Percentiles rank a stretch among this genome's conserved stretches.
phyloP scores from a whole-genome alignment of 345 rosid genomes.

The Brassica incana region DNA sequence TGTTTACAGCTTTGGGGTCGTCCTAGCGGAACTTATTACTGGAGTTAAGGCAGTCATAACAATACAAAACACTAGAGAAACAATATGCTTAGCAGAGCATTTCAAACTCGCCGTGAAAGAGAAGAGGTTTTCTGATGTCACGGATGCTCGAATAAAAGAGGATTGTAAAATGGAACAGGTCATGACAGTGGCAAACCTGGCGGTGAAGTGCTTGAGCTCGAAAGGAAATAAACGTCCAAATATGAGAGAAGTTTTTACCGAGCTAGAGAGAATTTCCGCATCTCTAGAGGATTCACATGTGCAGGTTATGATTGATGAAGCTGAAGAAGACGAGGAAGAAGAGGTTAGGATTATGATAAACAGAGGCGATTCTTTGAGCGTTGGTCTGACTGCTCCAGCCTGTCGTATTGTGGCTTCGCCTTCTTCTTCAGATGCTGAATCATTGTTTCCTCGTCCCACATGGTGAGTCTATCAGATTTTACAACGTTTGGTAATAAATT shows the following conservation, averaged over 20 bases:
- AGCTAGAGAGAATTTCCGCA: constrained; percentile 37
- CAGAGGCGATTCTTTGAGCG: background rate
- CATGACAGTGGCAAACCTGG: constrained; percentile 48
- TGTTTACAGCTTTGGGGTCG: constrained; percentile 35
- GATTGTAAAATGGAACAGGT: constrained; percentile 48
- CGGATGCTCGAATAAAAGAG: constrained; percentile 48
- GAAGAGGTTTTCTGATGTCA: constrained; percentile 37
- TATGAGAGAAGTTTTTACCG: constrained; percentile 52
- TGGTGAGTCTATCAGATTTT: constrained; percentile 1
- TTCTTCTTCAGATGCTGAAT: constrained; percentile 20
- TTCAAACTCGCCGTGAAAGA: constrained; percentile 43
- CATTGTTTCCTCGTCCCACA: constrained; percentile 26
- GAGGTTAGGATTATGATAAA: background rate
- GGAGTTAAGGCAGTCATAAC: constrained; percentile 31
- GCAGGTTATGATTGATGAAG: background rate
- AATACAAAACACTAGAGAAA: constrained; percentile 42
- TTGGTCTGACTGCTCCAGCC: constrained; percentile 22
- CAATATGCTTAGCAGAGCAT: constrained; percentile 47
- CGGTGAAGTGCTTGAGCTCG: constrained; percentile 48
- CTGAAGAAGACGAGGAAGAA: constrained; percentile 5
- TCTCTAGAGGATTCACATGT: constrained; percentile 7
- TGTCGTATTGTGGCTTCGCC: background rate
- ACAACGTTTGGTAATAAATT: background rate
- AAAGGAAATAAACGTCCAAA: constrained; percentile 53
- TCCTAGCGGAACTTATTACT: constrained; percentile 21